Base-by-base conservation (phyloP, 2,329 filamentous ascomycete genomes). In the Fusarium neocosmosporiellum region DNA sequence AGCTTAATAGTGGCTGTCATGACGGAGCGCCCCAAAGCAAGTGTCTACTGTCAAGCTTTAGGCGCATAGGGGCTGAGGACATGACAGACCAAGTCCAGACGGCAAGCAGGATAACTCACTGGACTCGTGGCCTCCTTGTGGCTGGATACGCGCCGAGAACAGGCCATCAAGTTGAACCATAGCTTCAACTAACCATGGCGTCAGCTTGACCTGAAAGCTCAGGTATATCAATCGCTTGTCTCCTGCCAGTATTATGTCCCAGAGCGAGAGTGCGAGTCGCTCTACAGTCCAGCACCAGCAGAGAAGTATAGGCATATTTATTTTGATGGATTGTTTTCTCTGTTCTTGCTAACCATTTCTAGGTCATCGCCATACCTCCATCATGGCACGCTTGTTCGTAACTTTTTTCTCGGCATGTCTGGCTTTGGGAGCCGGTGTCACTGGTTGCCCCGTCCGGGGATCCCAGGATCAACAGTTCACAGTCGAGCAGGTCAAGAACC, bases 401-500 rank as follows among this genome's bases (percentile, higher is more conserved):
- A 55, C 31, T 33, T 16, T 55, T 9, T 13, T 55, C 22, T 55
- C 67, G 14, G 74, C 75, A 46, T 70, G 73, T 60, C 22, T 79
- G 65, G 70, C 76, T 9, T 75, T 78, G n/a, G 46, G 64, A 10
- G 67, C 75, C 24, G 69, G 72, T 16, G 57, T 70, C 16, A 29
- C 66, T 18, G 71, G 70, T 20, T 72, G 66, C 10, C 75, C 76
- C 13, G 57, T 73, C 20, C 16, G 34, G 11, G 13, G n/a, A 22
- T 5, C 18, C 41, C 22, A 63, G 8, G 67, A 69, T 29, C 65
- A 69, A 18, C 62, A 76, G 8, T 78, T 78, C 69, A 80, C 79
- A 4, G 71, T 84, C 31, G 72, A 78, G 34, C 83, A 84, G 71
- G 78, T 83, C 48, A 78, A 75, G 68, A 84, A 84, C 73, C 66